These are phyloP conservation scores for Pluteus cervinus DNA, from an alignment of 768 basidiomycete genomes.

Conservation along the genomic window DNA sequence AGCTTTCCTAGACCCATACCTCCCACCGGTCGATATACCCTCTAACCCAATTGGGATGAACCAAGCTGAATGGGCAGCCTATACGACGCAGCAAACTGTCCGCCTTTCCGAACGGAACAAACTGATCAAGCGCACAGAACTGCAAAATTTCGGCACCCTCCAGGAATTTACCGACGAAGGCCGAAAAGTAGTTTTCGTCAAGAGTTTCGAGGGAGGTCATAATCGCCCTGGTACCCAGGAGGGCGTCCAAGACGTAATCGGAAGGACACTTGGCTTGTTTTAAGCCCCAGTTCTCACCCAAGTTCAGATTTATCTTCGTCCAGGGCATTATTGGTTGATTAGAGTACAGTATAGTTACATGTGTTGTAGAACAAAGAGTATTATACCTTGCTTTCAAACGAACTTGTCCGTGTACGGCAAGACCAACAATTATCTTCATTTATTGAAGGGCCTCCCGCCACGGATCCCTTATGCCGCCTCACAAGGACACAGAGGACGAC, in stretches of 20 bases:
- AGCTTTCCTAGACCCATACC: conserved; percentile 56
- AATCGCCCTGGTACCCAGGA: conserved; percentile 58
- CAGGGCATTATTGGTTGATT: too few species aligned
- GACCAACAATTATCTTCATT: too few species aligned
- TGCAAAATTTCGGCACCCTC: conserved; percentile 53
- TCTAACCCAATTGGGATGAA: conserved; percentile 17
- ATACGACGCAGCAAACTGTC: conserved; percentile 29
- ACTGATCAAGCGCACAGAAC: conserved; percentile 36
- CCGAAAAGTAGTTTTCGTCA: conserved; percentile 50
- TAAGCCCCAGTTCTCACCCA: too few species aligned
- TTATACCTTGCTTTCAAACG: too few species aligned
- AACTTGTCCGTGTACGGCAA: too few species aligned
- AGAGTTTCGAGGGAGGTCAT: conserved; percentile 60
- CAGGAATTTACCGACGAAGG: conserved; percentile 44
- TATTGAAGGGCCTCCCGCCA: too few species aligned
- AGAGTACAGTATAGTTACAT: too few species aligned
- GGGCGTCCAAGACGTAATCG: conserved; percentile 65
- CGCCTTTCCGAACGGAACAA: conserved; percentile 37
- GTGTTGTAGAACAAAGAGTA: too few species aligned
- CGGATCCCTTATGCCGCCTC: too few species aligned
- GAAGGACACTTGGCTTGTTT: conserved; percentile 25
- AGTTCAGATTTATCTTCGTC: too few species aligned
- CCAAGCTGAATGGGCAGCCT: conserved; percentile 37
- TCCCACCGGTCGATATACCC: conserved; percentile 39
- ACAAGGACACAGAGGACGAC: too few species aligned